phyloP scores from a whole-genome alignment of 2,329 filamentous ascomycete genomes.

The Beauveria pseudobassiana region DNA sequence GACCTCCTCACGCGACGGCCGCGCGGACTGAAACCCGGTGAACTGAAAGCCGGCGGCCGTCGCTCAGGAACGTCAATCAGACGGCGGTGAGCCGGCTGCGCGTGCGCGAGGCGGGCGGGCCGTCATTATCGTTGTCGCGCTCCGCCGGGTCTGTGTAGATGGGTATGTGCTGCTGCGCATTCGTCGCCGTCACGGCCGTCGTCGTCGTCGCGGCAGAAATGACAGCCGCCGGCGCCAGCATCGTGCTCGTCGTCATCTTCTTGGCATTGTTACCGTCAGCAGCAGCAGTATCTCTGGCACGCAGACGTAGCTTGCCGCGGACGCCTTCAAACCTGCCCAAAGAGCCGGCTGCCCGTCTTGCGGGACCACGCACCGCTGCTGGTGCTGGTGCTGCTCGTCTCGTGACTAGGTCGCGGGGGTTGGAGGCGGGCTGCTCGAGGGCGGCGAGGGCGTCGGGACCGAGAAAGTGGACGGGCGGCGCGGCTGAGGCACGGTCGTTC shows the following conservation, averaged over 20 bases:
- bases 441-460: constrained; percentile 30
- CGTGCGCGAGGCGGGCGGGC: constrained; percentile 4
- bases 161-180: background rate
- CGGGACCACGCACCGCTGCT: constrained; percentile 6
- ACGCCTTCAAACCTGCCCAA: constrained; percentile 33
- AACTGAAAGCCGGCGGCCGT: background rate
- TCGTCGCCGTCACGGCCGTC: constrained; percentile 1
- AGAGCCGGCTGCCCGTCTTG: constrained; percentile 16
- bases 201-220: constrained; percentile 6
- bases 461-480: constrained; percentile 62
- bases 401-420: background rate
- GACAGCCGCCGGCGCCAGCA: background rate
- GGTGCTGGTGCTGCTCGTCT: constrained; percentile 10
- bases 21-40: constrained; percentile 16
- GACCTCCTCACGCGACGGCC: constrained; percentile 40
- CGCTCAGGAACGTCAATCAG: background rate
- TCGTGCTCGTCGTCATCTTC: constrained; percentile 16
- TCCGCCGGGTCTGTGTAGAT: background rate
- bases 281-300: background rate
- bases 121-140: background rate
- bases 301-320: constrained; percentile 24
- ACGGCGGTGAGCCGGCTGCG: constrained; percentile 10
- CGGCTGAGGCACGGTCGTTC: constrained; percentile 69
- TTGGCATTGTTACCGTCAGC: background rate
- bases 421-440: constrained; percentile 21